Percentiles rank a stretch among this genome's conserved stretches.
Conservation (phyloP, 495 filamentous ascomycete genomes). For the Hypoxylon lienhwacheense region DNA sequence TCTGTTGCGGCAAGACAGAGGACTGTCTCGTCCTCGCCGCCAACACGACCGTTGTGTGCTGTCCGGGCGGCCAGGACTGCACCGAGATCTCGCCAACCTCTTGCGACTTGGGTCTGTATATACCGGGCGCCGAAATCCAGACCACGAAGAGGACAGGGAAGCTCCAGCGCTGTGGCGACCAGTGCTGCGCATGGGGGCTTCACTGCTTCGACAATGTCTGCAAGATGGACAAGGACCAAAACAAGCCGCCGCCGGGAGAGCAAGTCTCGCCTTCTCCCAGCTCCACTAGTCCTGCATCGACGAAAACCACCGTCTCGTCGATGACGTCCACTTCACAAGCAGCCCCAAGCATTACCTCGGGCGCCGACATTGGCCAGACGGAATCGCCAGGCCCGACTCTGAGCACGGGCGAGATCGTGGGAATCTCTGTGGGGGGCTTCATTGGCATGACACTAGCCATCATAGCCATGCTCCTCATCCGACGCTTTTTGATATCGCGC, state of each 20-base stretch:
- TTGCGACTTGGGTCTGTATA: not conserved
- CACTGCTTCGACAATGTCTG: not conserved
- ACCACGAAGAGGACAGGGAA: not conserved
- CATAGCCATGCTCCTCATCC: not conserved
- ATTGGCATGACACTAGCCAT: not conserved
- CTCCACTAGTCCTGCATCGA: not conserved
- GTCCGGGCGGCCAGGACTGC: not conserved
- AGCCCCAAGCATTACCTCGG: not conserved
- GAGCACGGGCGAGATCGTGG: not conserved
- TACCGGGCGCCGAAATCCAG: not conserved
- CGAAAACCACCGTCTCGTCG: not conserved
- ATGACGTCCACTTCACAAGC: not conserved
- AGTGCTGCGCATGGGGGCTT: conserved; percentile 3
- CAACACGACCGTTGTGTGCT: not conserved
- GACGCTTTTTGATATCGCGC: not conserved
- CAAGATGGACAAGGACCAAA: not conserved
- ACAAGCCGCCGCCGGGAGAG: not conserved
- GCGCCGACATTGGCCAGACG: not conserved
- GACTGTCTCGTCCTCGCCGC: not conserved
- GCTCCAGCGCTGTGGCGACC: not conserved
- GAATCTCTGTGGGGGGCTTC: not conserved
- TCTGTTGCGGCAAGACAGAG: not conserved
- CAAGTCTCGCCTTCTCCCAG: too few species aligned
- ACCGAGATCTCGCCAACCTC: not conserved
- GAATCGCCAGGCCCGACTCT: not conserved